These are phyloP conservation scores for Cryphonectria nitschkei DNA, from an alignment of 2,329 filamentous ascomycete genomes.

Conservation along the genomic window DNA sequence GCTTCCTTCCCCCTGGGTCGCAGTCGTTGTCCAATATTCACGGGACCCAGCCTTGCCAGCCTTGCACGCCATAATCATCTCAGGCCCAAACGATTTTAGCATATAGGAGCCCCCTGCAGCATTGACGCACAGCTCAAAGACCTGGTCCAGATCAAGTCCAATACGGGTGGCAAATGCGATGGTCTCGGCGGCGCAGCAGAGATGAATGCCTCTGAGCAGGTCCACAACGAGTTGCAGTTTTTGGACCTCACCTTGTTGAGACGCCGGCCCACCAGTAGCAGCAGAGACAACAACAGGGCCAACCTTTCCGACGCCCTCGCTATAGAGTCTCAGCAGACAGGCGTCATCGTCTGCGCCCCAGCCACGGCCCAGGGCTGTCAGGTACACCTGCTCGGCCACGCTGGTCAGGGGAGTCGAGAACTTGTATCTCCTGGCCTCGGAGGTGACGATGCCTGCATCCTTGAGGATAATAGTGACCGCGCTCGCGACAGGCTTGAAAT, in stretches of 20 bases:
- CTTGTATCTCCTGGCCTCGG: slow-evolving; percentile 59
- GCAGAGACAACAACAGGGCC: slow-evolving; percentile 33
- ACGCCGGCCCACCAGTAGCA: slow-evolving; percentile 17
- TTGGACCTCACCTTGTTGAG: slow-evolving; percentile 38
- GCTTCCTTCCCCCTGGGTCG: slow-evolving; percentile 9
- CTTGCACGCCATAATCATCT: slow-evolving; percentile 43
- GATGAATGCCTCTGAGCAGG: slow-evolving; percentile 48
- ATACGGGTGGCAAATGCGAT: slow-evolving; percentile 47
- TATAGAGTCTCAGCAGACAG: slow-evolving; percentile 48
- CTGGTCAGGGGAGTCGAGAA: slow-evolving; percentile 66
- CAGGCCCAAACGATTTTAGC: slow-evolving; percentile 42
- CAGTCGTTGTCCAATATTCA: slow-evolving; percentile 29
- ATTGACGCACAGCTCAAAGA: slow-evolving; percentile 49
- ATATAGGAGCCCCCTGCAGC: slow-evolving; percentile 49
- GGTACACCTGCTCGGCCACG: slow-evolving; percentile 67
- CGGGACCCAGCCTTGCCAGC: slow-evolving; percentile 33
- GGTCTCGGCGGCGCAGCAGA: slow-evolving; percentile 48
- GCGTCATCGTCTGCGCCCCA: slow-evolving; percentile 52
- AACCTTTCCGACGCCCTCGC: slow-evolving; percentile 41
- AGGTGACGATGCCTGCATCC: slow-evolving; percentile 69
- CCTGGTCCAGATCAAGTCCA: slow-evolving; percentile 49
- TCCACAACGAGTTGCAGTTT: slow-evolving; percentile 44
- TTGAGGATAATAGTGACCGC: slow-evolving; percentile 64
- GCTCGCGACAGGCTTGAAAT: slow-evolving; percentile 59
- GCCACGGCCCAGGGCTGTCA: slow-evolving; percentile 61